Base-by-base conservation (phyloP, 495 filamentous ascomycete species). In the Pyrenula aspistea region DNA sequence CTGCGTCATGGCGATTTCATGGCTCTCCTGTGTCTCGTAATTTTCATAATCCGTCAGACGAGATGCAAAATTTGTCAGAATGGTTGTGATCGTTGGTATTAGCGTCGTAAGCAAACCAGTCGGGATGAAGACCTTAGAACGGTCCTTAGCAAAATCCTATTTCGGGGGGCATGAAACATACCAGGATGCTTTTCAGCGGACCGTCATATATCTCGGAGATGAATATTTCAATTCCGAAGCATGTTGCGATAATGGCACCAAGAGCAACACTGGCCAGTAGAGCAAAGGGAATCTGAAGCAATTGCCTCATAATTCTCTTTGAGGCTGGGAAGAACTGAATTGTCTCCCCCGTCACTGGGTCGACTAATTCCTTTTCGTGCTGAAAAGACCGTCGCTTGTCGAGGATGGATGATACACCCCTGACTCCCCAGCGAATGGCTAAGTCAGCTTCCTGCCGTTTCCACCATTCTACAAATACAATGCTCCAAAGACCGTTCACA, bases 401-500 rank as follows among this genome's bases (percentile, higher is more conserved):
- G 62, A 91, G 86, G 55, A 97, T 88, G 31, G 79, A 81, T 2
- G 89, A 90, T 19, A 96, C 89, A 12, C 87, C 87, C 49, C 87
- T 85, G 11, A 95, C 92, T 22, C 90, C 87, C 93, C 93, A 98
- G 50, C 89, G 84, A 31, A 95, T 84, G 21, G 88, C 87, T 11
- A 97, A 74, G 67, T 98, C 94, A 12, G 85, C 76, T 68, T 98
- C 91, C 71, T 95, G 88, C 57, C 87, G 85, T 72, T 93, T 95
- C 93, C 93, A 98, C 67, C 89, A 95, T 69, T 98, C 93, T 47
- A 95, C 85, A 63, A 98, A 97, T 21, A 91, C 72, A 1, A 95
- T 83, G 55, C 86, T 86, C 91, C 92, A 96, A 2, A 97, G 73
- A 25, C 82, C 83, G 65, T 87, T 95, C 48, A 88, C 79, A 11